These are phyloP conservation scores for Cladosporium sp. DNA, from an alignment of 2,329 filamentous ascomycete species.

Conservation along the genomic window DNA sequence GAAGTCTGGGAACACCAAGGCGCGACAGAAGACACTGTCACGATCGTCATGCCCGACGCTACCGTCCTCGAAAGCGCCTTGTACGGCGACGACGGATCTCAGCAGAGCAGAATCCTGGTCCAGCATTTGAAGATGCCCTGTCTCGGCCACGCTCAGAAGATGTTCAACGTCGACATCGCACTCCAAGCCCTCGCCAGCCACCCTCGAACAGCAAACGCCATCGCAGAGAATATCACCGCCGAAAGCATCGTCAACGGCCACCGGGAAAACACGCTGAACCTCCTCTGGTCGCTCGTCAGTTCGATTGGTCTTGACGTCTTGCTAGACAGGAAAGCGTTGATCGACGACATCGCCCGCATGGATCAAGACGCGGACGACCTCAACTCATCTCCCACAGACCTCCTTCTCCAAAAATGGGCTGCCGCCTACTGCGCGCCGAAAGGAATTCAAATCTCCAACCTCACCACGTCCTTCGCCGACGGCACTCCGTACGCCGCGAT, in stretches of 20 bases:
- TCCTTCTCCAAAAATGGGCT: slow-evolving; percentile 55
- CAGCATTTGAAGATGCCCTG: slow-evolving; percentile 57
- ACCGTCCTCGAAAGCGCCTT: slow-evolving; percentile 38
- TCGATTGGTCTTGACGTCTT: slow-evolving; percentile 52
- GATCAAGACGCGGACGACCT: neutral
- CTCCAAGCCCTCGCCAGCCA: slow-evolving; percentile 49
- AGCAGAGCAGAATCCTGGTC: slow-evolving; percentile 47
- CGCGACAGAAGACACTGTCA: slow-evolving; percentile 26
- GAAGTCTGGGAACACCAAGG: neutral
- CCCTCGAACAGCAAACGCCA: slow-evolving; percentile 36
- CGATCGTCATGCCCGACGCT: slow-evolving; percentile 43
- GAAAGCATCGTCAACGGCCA: slow-evolving; percentile 62
- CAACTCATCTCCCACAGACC: neutral
- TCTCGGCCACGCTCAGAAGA: slow-evolving; percentile 51
- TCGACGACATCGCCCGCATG: slow-evolving; percentile 38
- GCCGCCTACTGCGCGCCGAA: slow-evolving; percentile 45
- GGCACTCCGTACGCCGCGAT: slow-evolving; percentile 52
- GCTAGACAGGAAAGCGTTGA: slow-evolving; percentile 53
- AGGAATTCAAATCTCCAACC: slow-evolving; percentile 47
- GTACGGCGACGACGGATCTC: slow-evolving; percentile 27
- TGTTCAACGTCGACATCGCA: slow-evolving; percentile 57
- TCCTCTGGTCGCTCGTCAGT: slow-evolving; percentile 58
- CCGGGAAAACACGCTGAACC: slow-evolving; percentile 58
- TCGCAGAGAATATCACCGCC: slow-evolving; percentile 44
- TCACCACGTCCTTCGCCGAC: slow-evolving; percentile 57